phyloP scores from a whole-genome alignment of 2,329 filamentous ascomycete species.

The Aureobasidium sp. region DNA sequence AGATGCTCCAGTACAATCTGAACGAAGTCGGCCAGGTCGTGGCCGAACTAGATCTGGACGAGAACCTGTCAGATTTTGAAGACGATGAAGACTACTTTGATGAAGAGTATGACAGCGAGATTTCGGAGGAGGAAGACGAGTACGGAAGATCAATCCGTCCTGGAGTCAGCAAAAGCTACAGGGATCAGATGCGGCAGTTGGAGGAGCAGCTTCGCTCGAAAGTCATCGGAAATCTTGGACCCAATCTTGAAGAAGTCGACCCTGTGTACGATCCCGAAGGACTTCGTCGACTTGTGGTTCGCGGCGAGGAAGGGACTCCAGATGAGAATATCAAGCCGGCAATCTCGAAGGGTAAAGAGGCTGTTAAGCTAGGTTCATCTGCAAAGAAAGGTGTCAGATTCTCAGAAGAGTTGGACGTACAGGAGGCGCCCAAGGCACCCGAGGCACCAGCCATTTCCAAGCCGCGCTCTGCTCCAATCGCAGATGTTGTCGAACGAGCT shows the following conservation, averaged over 20 bases:
- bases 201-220: constrained; percentile 65
- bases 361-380: constrained; percentile 21
- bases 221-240: constrained; percentile 53
- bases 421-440: constrained; percentile 20
- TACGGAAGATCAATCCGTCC: constrained; percentile 65
- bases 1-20: constrained; percentile 88
- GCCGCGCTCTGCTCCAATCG: constrained; percentile 20
- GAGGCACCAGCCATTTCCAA: not conserved
- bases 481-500: constrained; percentile 31
- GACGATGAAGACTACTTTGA: constrained; percentile 47
- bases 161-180: constrained; percentile 67
- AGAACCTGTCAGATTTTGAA: constrained; percentile 45
- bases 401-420: constrained; percentile 63
- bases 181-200: constrained; percentile 75
- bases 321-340: constrained; percentile 19
- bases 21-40: constrained; percentile 87
- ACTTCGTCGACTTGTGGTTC: constrained; percentile 48
- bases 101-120: constrained; percentile 37
- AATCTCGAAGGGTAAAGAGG: constrained; percentile 10
- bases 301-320: constrained; percentile 29
- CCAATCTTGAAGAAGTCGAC: constrained; percentile 34
- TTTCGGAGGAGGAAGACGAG: constrained; percentile 63
- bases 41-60: constrained; percentile 80
- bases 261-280: constrained; percentile 39
- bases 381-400: constrained; percentile 71